Evolutionary conservation across 163 green algal genomes (phyloP), one percentile per base, ranked within the genome.

Genomic region (Scenedesmus sp.): DNA sequence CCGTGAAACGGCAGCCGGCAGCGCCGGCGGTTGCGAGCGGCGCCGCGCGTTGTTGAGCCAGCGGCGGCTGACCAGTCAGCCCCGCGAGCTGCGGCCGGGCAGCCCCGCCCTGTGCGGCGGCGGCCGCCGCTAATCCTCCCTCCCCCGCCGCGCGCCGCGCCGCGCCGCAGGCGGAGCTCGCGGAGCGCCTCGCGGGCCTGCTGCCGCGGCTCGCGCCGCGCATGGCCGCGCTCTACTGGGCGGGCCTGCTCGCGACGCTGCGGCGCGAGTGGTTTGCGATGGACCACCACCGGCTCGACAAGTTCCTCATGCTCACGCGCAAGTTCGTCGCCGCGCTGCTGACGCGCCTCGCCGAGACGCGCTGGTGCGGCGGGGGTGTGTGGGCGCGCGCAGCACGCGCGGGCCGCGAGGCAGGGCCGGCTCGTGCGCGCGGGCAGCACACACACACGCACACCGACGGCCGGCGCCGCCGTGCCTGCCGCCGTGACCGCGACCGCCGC

Each of bases 231-330:
- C 77, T 78, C 24, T 98, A 93, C 86, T 96, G 91, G 63, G 33
- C 65, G 13, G 73, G 62, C 4, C 94, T 95, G 66, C 31, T 97
- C 60, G 22, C 62, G 28, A 97, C 93, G 0, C 92, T 98, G 89
- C 84, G 85, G 34, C 86, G 92, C 42, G 94, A 97, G 83, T 98
- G 94, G 94, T 88, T 90, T 57, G 87, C 86, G 51, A 95, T 98
- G 39, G 94, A 98, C 88, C 83, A 85, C n/a, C 84, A 95, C 63
- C 83, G 94, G 0, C 79, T 98, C 54, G 89, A 98, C 87, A 98
- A 98, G 85, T 98, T 96, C 82, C 86, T 97, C 81, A 87, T 96
- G 90, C 89, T 97, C 14, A 85, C 95, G 7, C 83, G 94, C 39
- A 91, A 90, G 63, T 92, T 98, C 54, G 51, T 95, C 29, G 45